Evolutionary conservation across 306 rosid species (phyloP), one percentile per base, ranked within the genome.

Genomic region (Acacia melanoxylon): DNA sequence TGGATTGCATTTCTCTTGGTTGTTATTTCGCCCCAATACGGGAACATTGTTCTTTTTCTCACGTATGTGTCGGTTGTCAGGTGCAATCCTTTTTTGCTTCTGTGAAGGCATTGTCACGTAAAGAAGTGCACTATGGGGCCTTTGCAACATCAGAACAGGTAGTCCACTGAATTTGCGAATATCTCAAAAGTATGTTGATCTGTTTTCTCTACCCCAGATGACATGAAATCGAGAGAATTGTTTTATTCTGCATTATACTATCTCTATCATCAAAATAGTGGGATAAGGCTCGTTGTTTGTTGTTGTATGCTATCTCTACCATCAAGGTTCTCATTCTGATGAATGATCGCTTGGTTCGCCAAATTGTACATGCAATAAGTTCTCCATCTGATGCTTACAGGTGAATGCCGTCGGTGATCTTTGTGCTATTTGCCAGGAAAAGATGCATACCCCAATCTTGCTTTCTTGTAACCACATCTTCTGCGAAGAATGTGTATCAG

Each of bases 381-480:
- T 46, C 19, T 66, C 68, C 49, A 80, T 80, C 29, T 81, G 80
- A 86, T 89, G 85, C 41, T 12, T 70, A 63, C 94, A 96, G 99
- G 98, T 92, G 54, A 85, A 79, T 72, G 92, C 97, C 54, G 97
- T 94, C 2, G 98, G 99, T 22, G 99, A 96, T 89, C 88, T 96
- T 49, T 95, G 99, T 83, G 97, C 99, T 45, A 95, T 95, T 89
- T 96, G 99, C 88, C 99, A 96, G 89, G 99, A 96, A 89, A 93
- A 96, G 92, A 96, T 96, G 98, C 98, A 92, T 81, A 89, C 94
- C 66, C 99, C 99, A 56, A 86, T 96, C 82, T 86, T 91, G 61
- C 98, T 96, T 72, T 91, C 94, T 37, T 96, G 99, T 86, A 95
- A 95, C 84, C 99, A 95, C 92, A 89, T 95, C 75, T 95, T 95